phyloP scores from a whole-genome alignment of 1,139 yeast species.

The Protomyces pachydermus region DNA sequence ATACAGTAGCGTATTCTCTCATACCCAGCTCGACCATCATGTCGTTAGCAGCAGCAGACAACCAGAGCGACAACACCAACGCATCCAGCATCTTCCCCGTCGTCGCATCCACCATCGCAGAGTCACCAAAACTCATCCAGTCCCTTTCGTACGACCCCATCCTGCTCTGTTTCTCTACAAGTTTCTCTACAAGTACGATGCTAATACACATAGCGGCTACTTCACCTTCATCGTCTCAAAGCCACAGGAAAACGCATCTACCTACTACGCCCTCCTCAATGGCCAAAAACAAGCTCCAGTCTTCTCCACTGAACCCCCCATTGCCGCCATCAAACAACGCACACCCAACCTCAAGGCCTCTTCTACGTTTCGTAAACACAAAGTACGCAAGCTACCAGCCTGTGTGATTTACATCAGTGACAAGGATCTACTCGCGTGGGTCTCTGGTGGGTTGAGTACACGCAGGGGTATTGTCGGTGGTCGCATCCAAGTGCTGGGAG shows the following conservation, averaged over 20 bases:
- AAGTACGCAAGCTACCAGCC: neutral
- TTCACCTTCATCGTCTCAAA: neutral
- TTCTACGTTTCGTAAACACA: neutral
- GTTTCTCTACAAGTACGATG: neutral
- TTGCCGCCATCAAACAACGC: neutral
- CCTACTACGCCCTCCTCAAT: neutral
- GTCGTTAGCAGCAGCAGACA: neutral
- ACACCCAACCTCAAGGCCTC: neutral
- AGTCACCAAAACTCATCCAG: neutral
- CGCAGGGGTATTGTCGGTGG: neutral
- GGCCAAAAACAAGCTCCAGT: neutral
- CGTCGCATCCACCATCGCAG: neutral
- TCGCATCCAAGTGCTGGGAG: neutral
- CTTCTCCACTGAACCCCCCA: neutral
- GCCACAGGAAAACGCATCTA: neutral
- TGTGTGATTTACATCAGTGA: neutral
- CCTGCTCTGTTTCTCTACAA: neutral
- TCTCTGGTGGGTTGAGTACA: neutral
- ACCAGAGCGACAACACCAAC: neutral
- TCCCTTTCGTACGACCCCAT: neutral
- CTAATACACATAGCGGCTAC: neutral
- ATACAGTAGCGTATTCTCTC: neutral
- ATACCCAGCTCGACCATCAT: neutral
- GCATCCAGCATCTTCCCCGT: neutral
- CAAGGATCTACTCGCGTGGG: neutral